These are phyloP conservation scores for Tribonema minus DNA, from an alignment of 108 stramenopile genomes.

Conservation along the genomic window DNA sequence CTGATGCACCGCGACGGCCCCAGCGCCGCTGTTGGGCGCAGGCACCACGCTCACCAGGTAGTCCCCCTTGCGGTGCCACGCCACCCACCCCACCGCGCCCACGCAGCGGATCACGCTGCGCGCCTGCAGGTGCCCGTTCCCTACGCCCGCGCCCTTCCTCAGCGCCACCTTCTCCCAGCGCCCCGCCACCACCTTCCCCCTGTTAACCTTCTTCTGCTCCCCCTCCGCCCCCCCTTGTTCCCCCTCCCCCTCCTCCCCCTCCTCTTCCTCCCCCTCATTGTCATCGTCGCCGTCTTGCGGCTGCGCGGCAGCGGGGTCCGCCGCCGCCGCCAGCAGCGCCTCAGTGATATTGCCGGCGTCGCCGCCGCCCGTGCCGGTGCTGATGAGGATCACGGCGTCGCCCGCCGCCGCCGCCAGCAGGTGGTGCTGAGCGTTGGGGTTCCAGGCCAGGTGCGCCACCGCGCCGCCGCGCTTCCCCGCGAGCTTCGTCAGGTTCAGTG, in stretches of 20 bases:
- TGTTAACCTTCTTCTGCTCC: neutral
- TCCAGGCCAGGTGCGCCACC: slow-evolving; percentile 76
- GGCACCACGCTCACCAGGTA: slow-evolving; percentile 90
- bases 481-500: neutral
- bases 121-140: neutral
- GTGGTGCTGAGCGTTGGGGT: slow-evolving; percentile 79
- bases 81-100: slow-evolving; percentile 63
- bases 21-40: slow-evolving; percentile 66
- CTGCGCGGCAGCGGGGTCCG: neutral
- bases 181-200: neutral
- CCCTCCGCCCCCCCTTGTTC: neutral
- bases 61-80: slow-evolving; percentile 95
- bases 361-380: slow-evolving; percentile 74
- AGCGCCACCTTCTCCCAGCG: neutral
- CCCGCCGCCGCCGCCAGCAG: slow-evolving; percentile 60
- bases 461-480: too few species aligned
- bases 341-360: slow-evolving; percentile 76
- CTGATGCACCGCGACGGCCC: too few species aligned
- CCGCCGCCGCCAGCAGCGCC: slow-evolving; percentile 68
- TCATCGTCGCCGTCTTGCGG: neutral
- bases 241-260: neutral
- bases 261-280: neutral
- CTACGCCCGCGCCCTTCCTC: neutral
- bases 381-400: slow-evolving; percentile 62
- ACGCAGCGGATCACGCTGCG: slow-evolving; percentile 33